A percentile compares a stretch with the other conserved stretches of the same genome.
These are phyloP conservation scores for Citrullus colocynthis DNA, from an alignment of 306 rosid genomes.

Conservation along the genomic window DNA sequence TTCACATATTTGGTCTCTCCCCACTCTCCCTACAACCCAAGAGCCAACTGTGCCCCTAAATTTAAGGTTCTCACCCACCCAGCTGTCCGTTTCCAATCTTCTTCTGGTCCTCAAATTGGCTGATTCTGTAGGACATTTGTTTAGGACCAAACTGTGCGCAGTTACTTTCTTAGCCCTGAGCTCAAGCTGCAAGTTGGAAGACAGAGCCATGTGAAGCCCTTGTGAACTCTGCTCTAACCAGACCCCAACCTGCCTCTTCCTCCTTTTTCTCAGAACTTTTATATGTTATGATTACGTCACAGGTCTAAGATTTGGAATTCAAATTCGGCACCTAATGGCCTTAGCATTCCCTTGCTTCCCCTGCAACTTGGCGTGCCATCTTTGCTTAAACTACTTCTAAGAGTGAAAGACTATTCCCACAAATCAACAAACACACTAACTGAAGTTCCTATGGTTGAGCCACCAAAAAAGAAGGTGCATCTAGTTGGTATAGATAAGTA, in stretches of 20 bases:
- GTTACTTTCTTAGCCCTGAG: neutral
- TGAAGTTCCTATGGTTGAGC: no score
- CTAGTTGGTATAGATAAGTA: no score
- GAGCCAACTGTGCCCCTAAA: neutral
- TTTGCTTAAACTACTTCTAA: no score
- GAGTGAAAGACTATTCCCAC: no score
- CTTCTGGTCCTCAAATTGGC: neutral
- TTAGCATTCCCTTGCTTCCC: no score
- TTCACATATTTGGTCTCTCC: constrained; percentile 6
- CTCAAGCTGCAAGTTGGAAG: neutral
- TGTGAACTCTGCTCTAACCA: neutral
- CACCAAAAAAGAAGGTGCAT: no score
- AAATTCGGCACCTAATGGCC: no score
- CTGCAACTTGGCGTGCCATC: no score
- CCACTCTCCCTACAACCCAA: neutral
- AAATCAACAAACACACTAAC: no score
- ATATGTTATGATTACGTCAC: neutral
- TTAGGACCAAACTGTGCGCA: neutral
- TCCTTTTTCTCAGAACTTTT: neutral
- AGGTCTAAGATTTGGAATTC: no score
- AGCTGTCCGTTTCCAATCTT: constrained; percentile 1
- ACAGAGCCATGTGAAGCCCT: constrained; percentile 12
- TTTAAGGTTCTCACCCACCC: neutral
- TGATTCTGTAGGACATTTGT: constrained; percentile 3
- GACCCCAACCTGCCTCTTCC: neutral